Base-by-base conservation (phyloP, 2,329 filamentous ascomycete genomes). In the Sphaerulina musiva region DNA sequence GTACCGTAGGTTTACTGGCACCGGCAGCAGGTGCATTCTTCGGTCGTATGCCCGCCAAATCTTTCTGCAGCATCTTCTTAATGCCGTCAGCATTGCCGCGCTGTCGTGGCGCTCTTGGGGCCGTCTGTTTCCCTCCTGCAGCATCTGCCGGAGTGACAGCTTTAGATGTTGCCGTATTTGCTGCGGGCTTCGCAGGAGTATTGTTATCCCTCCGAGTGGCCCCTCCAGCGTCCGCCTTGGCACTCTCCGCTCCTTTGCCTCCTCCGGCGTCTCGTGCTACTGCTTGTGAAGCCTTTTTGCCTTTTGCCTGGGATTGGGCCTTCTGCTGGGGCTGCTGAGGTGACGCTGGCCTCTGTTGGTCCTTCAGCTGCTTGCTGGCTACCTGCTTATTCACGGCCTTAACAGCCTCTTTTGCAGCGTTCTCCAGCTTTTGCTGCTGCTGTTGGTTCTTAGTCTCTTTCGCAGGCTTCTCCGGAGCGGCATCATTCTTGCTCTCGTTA, bases 31-130 rank as follows among this genome's bases (percentile, higher is more conserved):
- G 48, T 32, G 54, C 42, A 39, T 69, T 57, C 69, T 74, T 55
- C 39, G 74, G 73, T 31, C 73, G 73, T 11, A 84, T 72, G 10
- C 82, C 82, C 4, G 48, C 48, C 20, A 84, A 70, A 65, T 85
- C 82, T 53, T 81, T 78, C 60, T 83, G 80, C 2, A 84, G 71
- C 66, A 85, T 83, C 46, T 79, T 62, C 74, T 70, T 70, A 60
- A 71, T 70, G 14, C 48, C 48, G 20, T 51, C 48, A 9, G 48
- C 48, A 45, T 59, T 62, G 8, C 61, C 64, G n/a, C 66, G 51
- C 53, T 64, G 66, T 41, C 66, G 60, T 32, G 61, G 64, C 9
- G 54, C 55, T n/a, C 58, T 57, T 48, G 62, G 60, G 26, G 42
- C 39, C 12, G 29, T 62, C 47, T 29, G 62, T 50, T 41, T 29